Base-by-base conservation (phyloP, 768 basidiomycete species). In the Infundibulicybe gibba region DNA sequence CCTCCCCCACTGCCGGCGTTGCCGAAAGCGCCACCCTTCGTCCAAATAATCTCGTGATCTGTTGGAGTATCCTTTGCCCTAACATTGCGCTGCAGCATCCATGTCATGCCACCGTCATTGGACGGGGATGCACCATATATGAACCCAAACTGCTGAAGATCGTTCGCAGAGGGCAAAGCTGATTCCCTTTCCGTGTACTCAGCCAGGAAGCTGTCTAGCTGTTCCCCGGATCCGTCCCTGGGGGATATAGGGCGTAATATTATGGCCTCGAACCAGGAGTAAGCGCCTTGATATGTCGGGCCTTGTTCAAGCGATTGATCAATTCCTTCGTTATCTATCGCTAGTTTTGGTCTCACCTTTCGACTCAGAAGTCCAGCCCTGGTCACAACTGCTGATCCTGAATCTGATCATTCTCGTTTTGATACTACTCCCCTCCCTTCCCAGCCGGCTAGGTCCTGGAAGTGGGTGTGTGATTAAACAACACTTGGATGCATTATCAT, bases 201-300 rank as follows among this genome's bases (percentile, higher is more conserved):
- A 37, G 6, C 41, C 16, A 1, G n/a, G 14, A 35, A 20, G 25
- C 15, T 32, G 38, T 9, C 38, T 43, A 21, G 25, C 25, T 3
- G 3, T 25, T 25, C 25, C 25, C 25, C 25, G 8, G 3, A 8
- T 8, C 8, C 4, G 8, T 25, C 25, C 8, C 49, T 37, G 31
- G 33, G 9, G 38, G 20, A 34, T 11, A 40, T 38, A n/a, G 44
- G 45, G 5, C 64, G 67, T 15, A 60, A 49, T 3, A 68, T 63
- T 12, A 49, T 51, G 1, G 59, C 64, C 45, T 67, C 66, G 17
- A 67, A 67, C 67, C 67, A 68, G 15, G 61, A 62, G 33, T 48
- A 60, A 5, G 66, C 65, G 2, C 58, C 60, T 16, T 60, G 49
- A 45, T 64, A 66, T 8, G 55, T 49, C n/a, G n/a, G n/a, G 5